Evolutionary conservation across 495 filamentous ascomycete species (phyloP), one percentile per base, ranked within the genome.

Genomic region (Lepidopterella palustris): DNA sequence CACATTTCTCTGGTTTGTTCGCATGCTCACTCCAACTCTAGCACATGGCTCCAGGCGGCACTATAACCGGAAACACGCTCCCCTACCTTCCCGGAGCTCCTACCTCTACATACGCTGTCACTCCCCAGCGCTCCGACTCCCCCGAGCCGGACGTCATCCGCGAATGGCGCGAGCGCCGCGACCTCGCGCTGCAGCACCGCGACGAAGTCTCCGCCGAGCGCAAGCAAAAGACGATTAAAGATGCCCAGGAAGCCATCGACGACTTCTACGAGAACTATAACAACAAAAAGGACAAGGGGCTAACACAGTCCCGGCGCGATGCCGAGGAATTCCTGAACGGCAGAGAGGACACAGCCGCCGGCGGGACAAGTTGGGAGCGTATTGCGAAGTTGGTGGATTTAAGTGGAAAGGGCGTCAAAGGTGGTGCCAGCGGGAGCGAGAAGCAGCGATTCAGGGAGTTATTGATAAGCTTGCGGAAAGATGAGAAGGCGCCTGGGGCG

Each of bases 181-280:
- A 91, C 63, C 82, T 86, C 13, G 79, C 80, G 61, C 82, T 92
- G 56, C 77, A 86, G 59, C 87, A 87, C 68, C 88, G 90, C 60
- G 86, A 85, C 47, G 84, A 91, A 71, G 78, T 87, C 66, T 89
- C 89, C 39, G 80, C 82, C 27, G 76, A 82, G 49, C 87, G 88
- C 73, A 95, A 95, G 69, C 79, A 77, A 26, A 82, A 90, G 71
- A 96, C 90, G 6, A 75, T 95, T 68, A 82, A 85, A 72, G 88
- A 88, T 62, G 95, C 95, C 35, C 90, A 86, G 59, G 79, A 87
- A 65, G 87, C 90, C 71, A 92, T 97, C 58, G 93, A 99, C 68
- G 95, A 96, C 68, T 99, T 99, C 79, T 99, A 99, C 78, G 90
- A 96, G 72, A 96, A 95, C 72, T 99, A 99, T 81, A 96, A 96